Percentiles rank a stretch among this genome's conserved stretches.
phyloP scores from a whole-genome alignment of 2,329 filamentous ascomycete genomes.

The Dactylonectria macrodidyma region DNA sequence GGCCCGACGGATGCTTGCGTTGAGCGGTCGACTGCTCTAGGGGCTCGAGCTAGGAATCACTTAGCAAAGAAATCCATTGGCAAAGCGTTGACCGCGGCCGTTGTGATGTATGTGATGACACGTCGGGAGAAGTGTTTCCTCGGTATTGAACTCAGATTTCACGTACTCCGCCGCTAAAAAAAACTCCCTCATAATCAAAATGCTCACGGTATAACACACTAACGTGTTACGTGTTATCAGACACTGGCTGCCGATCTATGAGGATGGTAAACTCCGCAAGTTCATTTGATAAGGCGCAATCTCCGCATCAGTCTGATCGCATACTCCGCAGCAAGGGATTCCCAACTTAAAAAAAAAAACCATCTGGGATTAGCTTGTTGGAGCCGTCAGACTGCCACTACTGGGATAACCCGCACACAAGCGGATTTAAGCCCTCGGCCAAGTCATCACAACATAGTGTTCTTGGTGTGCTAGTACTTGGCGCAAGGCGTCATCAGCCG shows the following conservation, averaged over 20 bases:
- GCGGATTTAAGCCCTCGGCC: neutral
- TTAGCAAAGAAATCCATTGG: neutral
- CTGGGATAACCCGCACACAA: neutral
- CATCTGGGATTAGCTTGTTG: neutral
- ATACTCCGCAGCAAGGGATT: slow-evolving; percentile 1
- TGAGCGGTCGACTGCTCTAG: neutral
- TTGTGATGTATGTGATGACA: neutral
- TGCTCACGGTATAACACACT: neutral
- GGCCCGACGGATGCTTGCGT: neutral
- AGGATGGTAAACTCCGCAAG: neutral
- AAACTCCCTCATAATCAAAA: neutral
- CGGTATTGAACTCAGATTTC: neutral
- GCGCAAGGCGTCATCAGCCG: neutral
- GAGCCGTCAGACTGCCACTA: neutral
- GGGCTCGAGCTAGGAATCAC: neutral
- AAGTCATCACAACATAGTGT: slow-evolving; percentile 1
- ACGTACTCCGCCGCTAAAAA: slow-evolving; percentile 2
- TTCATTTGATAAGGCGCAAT: neutral
- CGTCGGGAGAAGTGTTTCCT: neutral
- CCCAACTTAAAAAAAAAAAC: neutral
- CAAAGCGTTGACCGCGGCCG: neutral
- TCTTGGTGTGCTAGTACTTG: neutral
- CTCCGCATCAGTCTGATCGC: neutral
- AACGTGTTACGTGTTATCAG: slow-evolving; percentile 1
- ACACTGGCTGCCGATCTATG: neutral